These are phyloP conservation scores for Scedosporium minutisporum DNA, from an alignment of 2,329 filamentous ascomycete species.

Conservation along the genomic window DNA sequence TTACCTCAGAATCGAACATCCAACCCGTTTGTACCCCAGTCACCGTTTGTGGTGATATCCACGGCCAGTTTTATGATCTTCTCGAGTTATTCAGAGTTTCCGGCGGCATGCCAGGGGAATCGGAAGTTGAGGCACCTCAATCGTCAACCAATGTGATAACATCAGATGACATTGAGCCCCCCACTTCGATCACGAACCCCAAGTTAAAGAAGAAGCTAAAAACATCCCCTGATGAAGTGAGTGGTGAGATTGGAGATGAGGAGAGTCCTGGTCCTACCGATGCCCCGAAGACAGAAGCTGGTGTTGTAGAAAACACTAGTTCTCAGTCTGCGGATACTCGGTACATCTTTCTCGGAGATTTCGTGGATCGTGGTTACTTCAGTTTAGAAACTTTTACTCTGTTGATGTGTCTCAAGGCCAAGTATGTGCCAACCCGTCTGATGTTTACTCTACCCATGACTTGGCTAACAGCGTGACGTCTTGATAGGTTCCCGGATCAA, in stretches of 20 bases:
- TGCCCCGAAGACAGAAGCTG: slow-evolving; percentile 23
- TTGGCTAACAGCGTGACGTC: slow-evolving; percentile 13
- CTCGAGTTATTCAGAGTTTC: slow-evolving; percentile 94
- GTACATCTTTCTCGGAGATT: slow-evolving; percentile 68
- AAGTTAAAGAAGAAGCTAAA: slow-evolving; percentile 81
- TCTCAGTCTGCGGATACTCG: slow-evolving; percentile 43
- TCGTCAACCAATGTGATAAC: slow-evolving; percentile 68
- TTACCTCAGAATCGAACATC: slow-evolving; percentile 80
- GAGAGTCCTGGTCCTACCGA: slow-evolving; percentile 38
- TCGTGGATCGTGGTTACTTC: slow-evolving; percentile 95
- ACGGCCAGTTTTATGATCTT: slow-evolving; percentile 97
- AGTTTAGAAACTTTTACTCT: slow-evolving; percentile 96
- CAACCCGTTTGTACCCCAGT: slow-evolving; percentile 96
- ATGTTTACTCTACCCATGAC: too few species aligned
- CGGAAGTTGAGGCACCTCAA: slow-evolving; percentile 57
- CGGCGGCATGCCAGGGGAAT: slow-evolving; percentile 89
- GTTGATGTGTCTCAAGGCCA: slow-evolving; percentile 84
- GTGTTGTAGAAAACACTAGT: slow-evolving; percentile 24
- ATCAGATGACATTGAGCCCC: slow-evolving; percentile 86
- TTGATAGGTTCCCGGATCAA: slow-evolving; percentile 77
- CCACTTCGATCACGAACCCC: slow-evolving; percentile 77
- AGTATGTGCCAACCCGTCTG: slow-evolving; percentile 25
- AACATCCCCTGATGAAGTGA: slow-evolving; percentile 38
- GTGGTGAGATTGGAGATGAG: slow-evolving; percentile 37
- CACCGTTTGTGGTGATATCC: slow-evolving; percentile 95